These are phyloP conservation scores for Cytospora chrysosperma DNA, from an alignment of 2,329 filamentous ascomycete species.

Conservation along the genomic window DNA sequence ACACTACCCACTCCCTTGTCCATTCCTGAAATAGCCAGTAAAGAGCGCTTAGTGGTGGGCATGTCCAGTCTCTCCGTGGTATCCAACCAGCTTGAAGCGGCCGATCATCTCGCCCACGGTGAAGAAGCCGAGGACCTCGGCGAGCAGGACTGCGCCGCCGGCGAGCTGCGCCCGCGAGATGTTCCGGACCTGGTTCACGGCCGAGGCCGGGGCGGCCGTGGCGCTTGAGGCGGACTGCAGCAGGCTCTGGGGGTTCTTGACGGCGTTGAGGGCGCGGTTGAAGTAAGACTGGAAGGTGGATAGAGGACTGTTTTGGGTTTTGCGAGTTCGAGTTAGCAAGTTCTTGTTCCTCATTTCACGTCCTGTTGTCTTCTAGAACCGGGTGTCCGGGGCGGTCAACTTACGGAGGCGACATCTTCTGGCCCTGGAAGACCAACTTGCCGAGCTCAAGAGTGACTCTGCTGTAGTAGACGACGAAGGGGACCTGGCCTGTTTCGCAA, in stretches of 20 bases:
- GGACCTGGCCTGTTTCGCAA: conserved; percentile 69
- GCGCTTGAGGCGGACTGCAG: conserved; percentile 55
- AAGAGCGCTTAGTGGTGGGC: conserved; percentile 55
- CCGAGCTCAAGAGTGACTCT: conserved; percentile 83
- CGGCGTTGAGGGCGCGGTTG: conserved; percentile 68
- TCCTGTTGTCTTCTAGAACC: background rate
- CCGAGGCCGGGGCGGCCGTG: conserved; percentile 34
- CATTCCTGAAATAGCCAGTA: background rate
- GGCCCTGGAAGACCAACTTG: conserved; percentile 82
- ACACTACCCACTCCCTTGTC: background rate
- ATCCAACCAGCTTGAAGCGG: conserved; percentile 91
- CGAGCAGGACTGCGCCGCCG: conserved; percentile 72
- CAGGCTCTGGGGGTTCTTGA: conserved; percentile 66
- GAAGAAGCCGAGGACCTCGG: conserved; percentile 95
- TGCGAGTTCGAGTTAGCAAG: background rate
- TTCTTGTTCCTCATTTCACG: background rate
- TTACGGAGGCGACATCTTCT: conserved; percentile 96
- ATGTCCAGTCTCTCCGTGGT: conserved; percentile 67
- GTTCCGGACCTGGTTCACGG: conserved; percentile 58
- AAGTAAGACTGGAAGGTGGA: conserved; percentile 86
- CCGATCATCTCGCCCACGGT: conserved; percentile 96
- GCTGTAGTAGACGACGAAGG: conserved; percentile 87
- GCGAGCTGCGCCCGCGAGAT: conserved; percentile 69
- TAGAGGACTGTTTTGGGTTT: conserved; percentile 58
- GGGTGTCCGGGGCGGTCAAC: conserved; percentile 37